Percentiles rank a stretch among this genome's conserved stretches.
These are phyloP conservation scores for Sporothrix brasiliensis DNA, from an alignment of 2,329 filamentous ascomycete genomes.

Conservation along the genomic window DNA sequence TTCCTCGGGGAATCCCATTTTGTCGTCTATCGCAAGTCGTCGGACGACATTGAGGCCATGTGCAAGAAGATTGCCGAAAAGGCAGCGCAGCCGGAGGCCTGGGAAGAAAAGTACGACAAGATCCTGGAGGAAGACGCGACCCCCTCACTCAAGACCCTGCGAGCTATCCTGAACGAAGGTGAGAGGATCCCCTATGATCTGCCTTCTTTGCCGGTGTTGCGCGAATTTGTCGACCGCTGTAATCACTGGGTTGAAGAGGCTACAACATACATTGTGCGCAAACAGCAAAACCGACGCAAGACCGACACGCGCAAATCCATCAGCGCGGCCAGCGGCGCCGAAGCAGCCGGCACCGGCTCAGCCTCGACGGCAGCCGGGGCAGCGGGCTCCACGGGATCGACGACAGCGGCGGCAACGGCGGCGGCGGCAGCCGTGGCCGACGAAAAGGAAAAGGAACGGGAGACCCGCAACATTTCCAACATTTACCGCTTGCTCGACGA, in stretches of 20 bases:
- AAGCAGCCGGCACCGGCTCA: slow-evolving; percentile 7
- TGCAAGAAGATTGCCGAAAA: slow-evolving; percentile 83
- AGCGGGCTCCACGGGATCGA: slow-evolving; percentile 52
- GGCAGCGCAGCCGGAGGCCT: slow-evolving; percentile 79
- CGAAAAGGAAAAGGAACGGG: slow-evolving; percentile 59
- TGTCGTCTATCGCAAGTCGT: slow-evolving; percentile 75
- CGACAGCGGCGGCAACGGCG: slow-evolving; percentile 39
- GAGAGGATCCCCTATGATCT: slow-evolving; percentile 94
- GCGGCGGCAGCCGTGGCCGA: background rate
- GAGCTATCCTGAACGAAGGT: slow-evolving; percentile 84
- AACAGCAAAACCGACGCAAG: slow-evolving; percentile 95
- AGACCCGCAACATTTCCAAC: slow-evolving; percentile 85
- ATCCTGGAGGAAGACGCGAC: slow-evolving; percentile 80
- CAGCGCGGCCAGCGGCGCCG: slow-evolving; percentile 48
- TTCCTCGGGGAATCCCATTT: slow-evolving; percentile 70
- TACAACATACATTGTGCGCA: slow-evolving; percentile 92
- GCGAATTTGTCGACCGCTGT: slow-evolving; percentile 90
- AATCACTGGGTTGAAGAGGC: slow-evolving; percentile 98
- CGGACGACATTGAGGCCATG: slow-evolving; percentile 67
- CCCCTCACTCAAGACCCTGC: slow-evolving; percentile 83
- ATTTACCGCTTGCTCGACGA: slow-evolving; percentile 81
- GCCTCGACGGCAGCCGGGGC: slow-evolving; percentile 72
- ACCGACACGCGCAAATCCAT: slow-evolving; percentile 77
- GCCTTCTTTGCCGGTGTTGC: slow-evolving; percentile 77
- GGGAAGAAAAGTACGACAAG: slow-evolving; percentile 88